Base-by-base conservation (phyloP, 2,329 filamentous ascomycete species). In the Fusarium torulosum region DNA sequence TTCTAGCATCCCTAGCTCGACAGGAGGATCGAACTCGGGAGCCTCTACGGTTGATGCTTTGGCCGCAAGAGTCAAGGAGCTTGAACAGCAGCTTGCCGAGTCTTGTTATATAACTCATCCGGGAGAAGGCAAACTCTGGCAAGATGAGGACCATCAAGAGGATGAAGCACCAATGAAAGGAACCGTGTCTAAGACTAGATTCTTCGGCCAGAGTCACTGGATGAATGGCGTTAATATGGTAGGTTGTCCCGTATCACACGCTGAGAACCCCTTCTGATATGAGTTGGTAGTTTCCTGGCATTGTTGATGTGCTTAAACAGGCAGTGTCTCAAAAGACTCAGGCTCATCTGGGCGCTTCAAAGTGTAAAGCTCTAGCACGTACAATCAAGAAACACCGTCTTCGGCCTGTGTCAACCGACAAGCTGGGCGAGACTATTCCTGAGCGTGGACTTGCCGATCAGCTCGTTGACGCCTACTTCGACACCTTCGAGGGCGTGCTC, bases 401-500 rank as follows among this genome's bases (percentile, higher is more conserved):
- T 2, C 77, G 78, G 11, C 72, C 76, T 15, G 56, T 83, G 25
- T 75, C 74, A 4, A 75, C 78, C 4, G 51, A 75, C 21, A 76
- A 79, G 15, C 72, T 82, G 4, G 82, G 83, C 15, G 72, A 76
- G 37, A 74, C 76, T 6, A 76, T 83, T 9, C 81, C 82, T 0
- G 40, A 74, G 1, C 75, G 76, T 13, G 74, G 75, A 0, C 61
- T 86, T 1, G 82, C 84, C 0, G 85, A 88, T 59, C 74, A 80
- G 51, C 79, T 89, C 2, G 76, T 88, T 17, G 78, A 83, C 10
- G 75, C 78, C 29, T 89, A 89, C 76, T 76, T 90, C 19, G 78
- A 85, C 46, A 84, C 84, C 1, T 82, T 86, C 41, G 87, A 90
- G 69, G 83, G 84, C 2, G 82, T 85, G 17, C 82, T 86, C 63